phyloP scores from a whole-genome alignment of 2,329 filamentous ascomycete genomes.

The Colletotrichum sp. region DNA sequence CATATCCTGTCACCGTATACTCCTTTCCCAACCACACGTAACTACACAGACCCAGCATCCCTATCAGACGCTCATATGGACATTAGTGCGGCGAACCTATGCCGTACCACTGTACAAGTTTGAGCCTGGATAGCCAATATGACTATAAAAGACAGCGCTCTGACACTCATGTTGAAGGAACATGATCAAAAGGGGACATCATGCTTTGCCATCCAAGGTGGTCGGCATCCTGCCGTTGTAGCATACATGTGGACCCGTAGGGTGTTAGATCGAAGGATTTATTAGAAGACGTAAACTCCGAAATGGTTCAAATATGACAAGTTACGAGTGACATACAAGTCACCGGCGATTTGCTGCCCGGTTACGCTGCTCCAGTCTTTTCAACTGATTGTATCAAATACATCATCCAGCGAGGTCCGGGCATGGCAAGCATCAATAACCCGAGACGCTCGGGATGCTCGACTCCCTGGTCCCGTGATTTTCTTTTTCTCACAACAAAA shows the following conservation, averaged over 20 bases:
- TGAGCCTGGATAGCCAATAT: background rate
- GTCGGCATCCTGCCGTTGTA: background rate
- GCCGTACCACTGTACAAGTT: accelerated
- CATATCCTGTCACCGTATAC: too few relatives aligned
- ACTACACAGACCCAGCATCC: too few relatives aligned
- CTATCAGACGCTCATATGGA: background rate
- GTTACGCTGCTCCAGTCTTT: too few relatives aligned
- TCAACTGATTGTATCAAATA: background rate
- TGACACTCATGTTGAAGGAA: background rate
- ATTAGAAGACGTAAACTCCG: background rate
- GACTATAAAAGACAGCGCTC: background rate
- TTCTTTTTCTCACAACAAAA: background rate
- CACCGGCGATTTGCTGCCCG: too few relatives aligned
- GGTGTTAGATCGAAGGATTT: background rate
- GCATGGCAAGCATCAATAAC: background rate
- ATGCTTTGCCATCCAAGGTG: background rate
- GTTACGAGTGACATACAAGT: background rate
- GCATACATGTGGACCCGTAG: background rate
- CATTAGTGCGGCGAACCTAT: background rate
- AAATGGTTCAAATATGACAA: background rate
- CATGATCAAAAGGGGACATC: background rate
- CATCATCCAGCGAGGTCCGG: background rate
- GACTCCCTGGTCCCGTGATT: background rate
- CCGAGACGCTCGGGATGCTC: background rate
- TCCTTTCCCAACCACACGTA: too few relatives aligned